Percentiles rank a stretch among this genome's conserved stretches.
Evolutionary conservation across 768 basidiomycete genomes (phyloP).

Genomic region (Polyporus arcularius): DNA sequence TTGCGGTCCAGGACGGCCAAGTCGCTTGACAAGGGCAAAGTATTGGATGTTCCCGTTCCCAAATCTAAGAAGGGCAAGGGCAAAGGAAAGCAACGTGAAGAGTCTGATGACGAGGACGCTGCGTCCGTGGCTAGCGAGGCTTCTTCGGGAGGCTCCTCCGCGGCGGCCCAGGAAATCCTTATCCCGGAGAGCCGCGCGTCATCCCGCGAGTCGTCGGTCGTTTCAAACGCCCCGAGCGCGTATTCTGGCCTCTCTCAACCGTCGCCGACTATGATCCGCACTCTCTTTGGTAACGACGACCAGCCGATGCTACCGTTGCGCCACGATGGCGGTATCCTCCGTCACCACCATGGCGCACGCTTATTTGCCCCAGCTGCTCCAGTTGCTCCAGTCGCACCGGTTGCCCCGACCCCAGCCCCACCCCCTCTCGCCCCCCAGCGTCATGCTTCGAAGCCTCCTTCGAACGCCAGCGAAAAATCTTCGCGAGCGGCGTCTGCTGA

Average conservation of each 20-base stretch:
- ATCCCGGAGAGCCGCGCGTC: conserved; percentile 19
- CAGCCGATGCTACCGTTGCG: conserved; percentile 22
- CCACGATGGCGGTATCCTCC: conserved; percentile 28
- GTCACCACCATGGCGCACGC: conserved; percentile 29
- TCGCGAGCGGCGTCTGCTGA: conserved; percentile 1
- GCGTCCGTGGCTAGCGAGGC: conserved; percentile 13
- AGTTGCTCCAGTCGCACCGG: not conserved
- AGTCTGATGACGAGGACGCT: conserved; percentile 10
- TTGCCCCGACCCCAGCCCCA: too few species aligned
- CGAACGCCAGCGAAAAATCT: not conserved
- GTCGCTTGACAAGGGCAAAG: conserved; percentile 8
- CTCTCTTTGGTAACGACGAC: conserved; percentile 4
- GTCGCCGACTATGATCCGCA: conserved; percentile 24
- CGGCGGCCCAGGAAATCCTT: conserved; percentile 38
- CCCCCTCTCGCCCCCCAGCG: not conserved
- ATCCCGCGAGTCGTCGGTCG: conserved; percentile 50
- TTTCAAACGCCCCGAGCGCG: conserved; percentile 32
- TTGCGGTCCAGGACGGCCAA: conserved; percentile 13
- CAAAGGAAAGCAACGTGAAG: conserved; percentile 35
- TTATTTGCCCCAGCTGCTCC: not conserved
- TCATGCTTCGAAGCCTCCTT: conserved; percentile 8
- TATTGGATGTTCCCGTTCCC: not conserved
- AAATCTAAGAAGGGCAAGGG: conserved; percentile 25
- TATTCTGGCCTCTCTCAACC: conserved; percentile 21
- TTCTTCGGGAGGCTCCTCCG: conserved; percentile 41